Evolutionary conservation across 306 rosid species (phyloP).

Genomic region (Cicer cuneatum): DNA sequence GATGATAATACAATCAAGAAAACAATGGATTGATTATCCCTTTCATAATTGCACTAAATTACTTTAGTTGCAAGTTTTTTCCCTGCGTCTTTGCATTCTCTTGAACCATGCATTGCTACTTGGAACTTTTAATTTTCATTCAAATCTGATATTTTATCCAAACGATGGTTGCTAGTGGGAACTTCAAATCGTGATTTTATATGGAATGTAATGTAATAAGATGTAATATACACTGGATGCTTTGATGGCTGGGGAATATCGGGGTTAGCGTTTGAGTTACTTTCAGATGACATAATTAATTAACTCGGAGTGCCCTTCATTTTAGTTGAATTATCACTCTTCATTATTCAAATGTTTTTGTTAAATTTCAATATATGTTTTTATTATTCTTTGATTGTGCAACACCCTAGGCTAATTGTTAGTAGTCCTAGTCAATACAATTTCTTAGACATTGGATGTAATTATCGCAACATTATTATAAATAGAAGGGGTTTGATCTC

Average conservation of each 20-base stretch:
- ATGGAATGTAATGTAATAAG: neutral
- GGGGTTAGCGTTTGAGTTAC: constrained; percentile 16
- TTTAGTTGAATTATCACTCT: constrained; percentile 30
- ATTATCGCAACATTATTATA: no score
- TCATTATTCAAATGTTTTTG: neutral
- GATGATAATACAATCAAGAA: neutral
- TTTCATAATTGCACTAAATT: constrained; percentile 20
- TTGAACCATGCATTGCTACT: neutral
- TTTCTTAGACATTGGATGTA: no score
- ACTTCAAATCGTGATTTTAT: constrained; percentile 6
- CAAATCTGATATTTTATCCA: constrained; percentile 1
- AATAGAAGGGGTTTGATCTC: no score
- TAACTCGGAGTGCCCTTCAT: neutral
- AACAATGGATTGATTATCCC: neutral
- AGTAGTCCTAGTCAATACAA: no score
- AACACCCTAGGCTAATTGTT: no score
- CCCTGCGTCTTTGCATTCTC: neutral
- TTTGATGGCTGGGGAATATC: constrained; percentile 33
- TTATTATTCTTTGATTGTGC: no score
- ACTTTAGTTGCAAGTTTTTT: neutral
- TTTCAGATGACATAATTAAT: neutral
- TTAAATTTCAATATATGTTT: no score
- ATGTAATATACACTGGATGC: neutral
- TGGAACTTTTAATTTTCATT: constrained; percentile 3
- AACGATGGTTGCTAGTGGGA: constrained; percentile 9